Conservation (phyloP, 2,329 filamentous ascomycete species). For the Leptosphaerulina australis region DNA sequence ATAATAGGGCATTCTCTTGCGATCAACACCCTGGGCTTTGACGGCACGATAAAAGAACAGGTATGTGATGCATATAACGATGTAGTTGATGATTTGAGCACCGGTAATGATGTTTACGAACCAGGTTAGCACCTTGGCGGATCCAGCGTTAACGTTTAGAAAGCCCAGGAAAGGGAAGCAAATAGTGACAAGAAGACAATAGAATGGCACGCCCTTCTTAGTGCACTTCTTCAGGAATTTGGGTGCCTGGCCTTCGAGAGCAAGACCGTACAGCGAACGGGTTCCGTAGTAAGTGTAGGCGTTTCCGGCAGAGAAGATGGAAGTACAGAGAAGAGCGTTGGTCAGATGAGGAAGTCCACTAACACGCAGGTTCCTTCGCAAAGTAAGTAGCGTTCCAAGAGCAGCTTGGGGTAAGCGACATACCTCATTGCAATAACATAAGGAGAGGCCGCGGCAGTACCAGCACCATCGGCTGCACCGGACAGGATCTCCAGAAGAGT, state of each 20-base stretch:
- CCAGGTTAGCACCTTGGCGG: slow-evolving; percentile 73
- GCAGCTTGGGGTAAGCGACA: slow-evolving; percentile 7
- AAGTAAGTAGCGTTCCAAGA: not conserved
- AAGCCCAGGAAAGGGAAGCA: slow-evolving; percentile 72
- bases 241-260: slow-evolving; percentile 58
- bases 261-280: slow-evolving; percentile 57
- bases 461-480: slow-evolving; percentile 29
- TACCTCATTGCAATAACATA: slow-evolving; percentile 64
- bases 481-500: slow-evolving; percentile 65
- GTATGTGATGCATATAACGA: slow-evolving; percentile 61
- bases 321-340: slow-evolving; percentile 60
- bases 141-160: slow-evolving; percentile 70
- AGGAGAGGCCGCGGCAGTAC: slow-evolving; percentile 61
- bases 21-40: slow-evolving; percentile 52
- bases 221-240: slow-evolving; percentile 63
- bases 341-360: slow-evolving; percentile 60
- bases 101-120: slow-evolving; percentile 75
- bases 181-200: slow-evolving; percentile 70
- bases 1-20: slow-evolving; percentile 56
- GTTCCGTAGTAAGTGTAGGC: slow-evolving; percentile 59
- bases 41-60: slow-evolving; percentile 61
- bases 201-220: slow-evolving; percentile 69
- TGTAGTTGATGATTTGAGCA: slow-evolving; percentile 58
- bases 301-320: slow-evolving; percentile 62
- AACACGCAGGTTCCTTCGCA: slow-evolving; percentile 48